Evolutionary conservation across 148 eudicot genomes (phyloP).

Genomic region (Diospyros kaki): DNA sequence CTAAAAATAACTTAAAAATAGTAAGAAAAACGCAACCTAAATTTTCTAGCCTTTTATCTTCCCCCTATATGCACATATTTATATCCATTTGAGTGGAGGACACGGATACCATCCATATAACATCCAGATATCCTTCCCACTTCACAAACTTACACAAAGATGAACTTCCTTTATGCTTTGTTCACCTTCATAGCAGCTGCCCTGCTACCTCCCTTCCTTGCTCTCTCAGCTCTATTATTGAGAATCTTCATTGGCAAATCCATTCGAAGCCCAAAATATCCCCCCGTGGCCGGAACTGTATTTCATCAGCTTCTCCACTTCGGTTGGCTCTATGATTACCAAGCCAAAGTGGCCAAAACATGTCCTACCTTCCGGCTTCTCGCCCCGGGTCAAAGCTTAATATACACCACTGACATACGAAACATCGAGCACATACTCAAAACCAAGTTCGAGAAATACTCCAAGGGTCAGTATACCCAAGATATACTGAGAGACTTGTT

Average conservation of each 20-base stretch:
- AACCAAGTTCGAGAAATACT: constrained; percentile 53
- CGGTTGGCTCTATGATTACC: constrained; percentile 46
- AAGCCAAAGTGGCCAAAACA: constrained; percentile 38
- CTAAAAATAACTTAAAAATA: no score
- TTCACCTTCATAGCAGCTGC: constrained; percentile 20
- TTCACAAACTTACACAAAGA: constrained; percentile 13
- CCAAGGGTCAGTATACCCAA: constrained; percentile 37
- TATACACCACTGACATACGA: constrained; percentile 57
- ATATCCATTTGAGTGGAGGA: background rate
- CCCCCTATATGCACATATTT: background rate
- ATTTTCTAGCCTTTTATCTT: no score
- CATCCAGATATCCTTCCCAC: background rate
- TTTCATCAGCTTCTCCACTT: constrained; percentile 49
- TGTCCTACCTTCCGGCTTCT: constrained; percentile 58
- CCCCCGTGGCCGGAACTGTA: constrained; percentile 63
- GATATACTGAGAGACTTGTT: constrained; percentile 49
- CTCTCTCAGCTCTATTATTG: constrained; percentile 19
- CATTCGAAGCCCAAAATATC: constrained; percentile 30
- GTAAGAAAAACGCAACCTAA: no score
- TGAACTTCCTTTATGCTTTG: constrained; percentile 41
- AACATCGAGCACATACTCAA: constrained; percentile 73
- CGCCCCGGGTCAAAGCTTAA: constrained; percentile 44
- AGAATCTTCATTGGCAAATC: constrained; percentile 58
- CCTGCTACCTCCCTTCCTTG: constrained; percentile 17
- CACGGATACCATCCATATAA: background rate